Conservation (phyloP, 306 rosid genomes). For the Trifolium dubium region DNA sequence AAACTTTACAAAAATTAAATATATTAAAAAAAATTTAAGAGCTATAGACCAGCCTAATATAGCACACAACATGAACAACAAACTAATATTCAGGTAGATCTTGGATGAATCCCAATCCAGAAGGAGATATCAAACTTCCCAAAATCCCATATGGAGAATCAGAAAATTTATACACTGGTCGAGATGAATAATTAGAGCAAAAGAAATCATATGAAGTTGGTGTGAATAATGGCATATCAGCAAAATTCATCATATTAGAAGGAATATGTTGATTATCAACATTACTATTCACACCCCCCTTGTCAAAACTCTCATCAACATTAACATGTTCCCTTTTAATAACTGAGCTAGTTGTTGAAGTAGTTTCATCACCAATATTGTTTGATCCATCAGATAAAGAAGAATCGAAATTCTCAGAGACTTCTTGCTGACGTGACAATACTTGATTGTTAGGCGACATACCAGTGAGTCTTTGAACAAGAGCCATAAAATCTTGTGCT, state of each 20-base stretch:
- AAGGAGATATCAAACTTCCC: constrained; percentile 63
- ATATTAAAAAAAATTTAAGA: not conserved
- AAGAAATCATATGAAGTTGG: constrained; percentile 62
- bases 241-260: constrained; percentile 26
- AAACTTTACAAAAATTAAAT: constrained; percentile 25
- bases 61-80: constrained; percentile 9
- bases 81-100: constrained; percentile 63
- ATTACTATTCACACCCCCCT: constrained; percentile 14
- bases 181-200: constrained; percentile 27
- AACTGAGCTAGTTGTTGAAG: constrained; percentile 46
- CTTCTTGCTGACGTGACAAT: constrained; percentile 9
- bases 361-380: constrained; percentile 43
- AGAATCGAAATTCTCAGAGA: constrained; percentile 40
- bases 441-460: constrained; percentile 4
- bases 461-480: constrained; percentile 92
- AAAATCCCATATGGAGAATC: constrained; percentile 52
- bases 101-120: constrained; percentile 69
- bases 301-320: constrained; percentile 3
- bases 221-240: constrained; percentile 68
- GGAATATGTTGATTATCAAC: not conserved
- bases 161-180: constrained; percentile 44
- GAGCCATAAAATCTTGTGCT: constrained; percentile 76
- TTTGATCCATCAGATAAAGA: constrained; percentile 41
- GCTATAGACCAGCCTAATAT: not conserved
- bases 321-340: constrained; percentile 35